Percentiles rank a stretch among this genome's conserved stretches.
These are phyloP conservation scores for Kalmusia sp. DNA, from an alignment of 2,329 filamentous ascomycete species.

Conservation along the genomic window DNA sequence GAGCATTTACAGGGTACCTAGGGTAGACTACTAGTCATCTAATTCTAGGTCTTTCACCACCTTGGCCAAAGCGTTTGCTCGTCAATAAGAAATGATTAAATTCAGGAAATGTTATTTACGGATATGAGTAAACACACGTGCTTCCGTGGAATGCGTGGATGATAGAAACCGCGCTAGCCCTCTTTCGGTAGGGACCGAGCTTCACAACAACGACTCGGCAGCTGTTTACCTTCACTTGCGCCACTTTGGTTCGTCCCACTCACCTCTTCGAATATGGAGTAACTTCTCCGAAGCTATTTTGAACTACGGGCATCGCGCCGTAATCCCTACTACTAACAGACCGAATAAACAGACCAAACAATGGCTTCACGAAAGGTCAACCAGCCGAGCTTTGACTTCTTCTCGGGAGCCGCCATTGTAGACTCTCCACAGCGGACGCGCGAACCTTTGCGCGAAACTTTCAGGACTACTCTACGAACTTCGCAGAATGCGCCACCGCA, in stretches of 20 bases:
- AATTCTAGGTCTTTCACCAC: too few species aligned
- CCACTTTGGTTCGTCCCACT: background rate
- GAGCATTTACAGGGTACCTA: too few species aligned
- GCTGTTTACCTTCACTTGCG: background rate
- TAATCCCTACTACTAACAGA: background rate
- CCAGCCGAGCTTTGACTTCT: slow-evolving; percentile 57
- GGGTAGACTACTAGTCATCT: too few species aligned
- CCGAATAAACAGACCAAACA: slow-evolving; percentile 16
- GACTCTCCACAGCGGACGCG: slow-evolving; percentile 41
- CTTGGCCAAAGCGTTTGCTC: too few species aligned
- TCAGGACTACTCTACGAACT: slow-evolving; percentile 49
- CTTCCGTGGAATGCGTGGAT: background rate
- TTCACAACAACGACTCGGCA: slow-evolving; percentile 7
- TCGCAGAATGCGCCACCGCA: slow-evolving; percentile 48
- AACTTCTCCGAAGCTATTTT: background rate
- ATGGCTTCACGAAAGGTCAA: slow-evolving; percentile 45
- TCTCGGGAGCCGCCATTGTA: slow-evolving; percentile 48
- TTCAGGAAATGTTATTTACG: too few species aligned
- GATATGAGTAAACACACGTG: too few species aligned
- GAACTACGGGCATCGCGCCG: background rate
- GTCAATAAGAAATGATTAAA: too few species aligned
- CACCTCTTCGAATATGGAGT: background rate
- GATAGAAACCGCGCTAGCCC: slow-evolving; percentile 9
- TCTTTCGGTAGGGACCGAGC: slow-evolving; percentile 3
- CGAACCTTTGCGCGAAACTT: slow-evolving; percentile 51